Evolutionary conservation across 352 stramenopile species (phyloP), one percentile per base, ranked within the genome.

Genomic region (Phytophthora uliginosa): DNA sequence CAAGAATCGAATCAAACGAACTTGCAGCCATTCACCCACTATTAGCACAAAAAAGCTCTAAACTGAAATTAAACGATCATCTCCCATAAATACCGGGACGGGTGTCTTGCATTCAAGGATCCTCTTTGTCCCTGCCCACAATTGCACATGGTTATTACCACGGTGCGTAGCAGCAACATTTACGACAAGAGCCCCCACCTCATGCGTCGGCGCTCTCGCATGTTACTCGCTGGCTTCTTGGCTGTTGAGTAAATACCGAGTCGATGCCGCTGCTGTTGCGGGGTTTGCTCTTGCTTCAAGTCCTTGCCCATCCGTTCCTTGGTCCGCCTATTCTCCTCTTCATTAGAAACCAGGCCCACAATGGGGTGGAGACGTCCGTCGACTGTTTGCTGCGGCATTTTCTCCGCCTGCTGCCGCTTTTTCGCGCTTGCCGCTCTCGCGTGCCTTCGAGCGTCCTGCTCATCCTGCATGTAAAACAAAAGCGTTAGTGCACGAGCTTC

Each of bases 171-270:
- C 20, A 48, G 45, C 54, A 62, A 61, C 58, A 34, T 9, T 59
- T 10, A 53, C 6, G 38, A 52, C 26, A 56, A 36, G 18, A 67
- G 7, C 4, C 28, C 63, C 13, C 59, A 76, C 67, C 58, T 77
- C 59, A 38, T 61, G 56, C 60, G 17, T 61, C 22, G 48, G 6
- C 50, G 60, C 59, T 47, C 48, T 54, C 48, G 69, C 36, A 33
- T 42, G 38, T 28, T 66, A 15, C 48, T 34, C 6, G 52, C 60
- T 69, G 54, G 36, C 34, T 71, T 79, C 66, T 86, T 83, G 10
- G n/a, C 55, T 4, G 77, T 84, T 7, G 79, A 84, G 58, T 84
- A 40, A 47, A 86, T 77, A 33, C 71, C 77, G 26, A 89, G 59
- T 18, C 81, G 75, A 51, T 75, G 79, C 4, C 79, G 74, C 8